phyloP scores from a whole-genome alignment of 1,139 yeast species.

The Candida buenavistaensis region DNA sequence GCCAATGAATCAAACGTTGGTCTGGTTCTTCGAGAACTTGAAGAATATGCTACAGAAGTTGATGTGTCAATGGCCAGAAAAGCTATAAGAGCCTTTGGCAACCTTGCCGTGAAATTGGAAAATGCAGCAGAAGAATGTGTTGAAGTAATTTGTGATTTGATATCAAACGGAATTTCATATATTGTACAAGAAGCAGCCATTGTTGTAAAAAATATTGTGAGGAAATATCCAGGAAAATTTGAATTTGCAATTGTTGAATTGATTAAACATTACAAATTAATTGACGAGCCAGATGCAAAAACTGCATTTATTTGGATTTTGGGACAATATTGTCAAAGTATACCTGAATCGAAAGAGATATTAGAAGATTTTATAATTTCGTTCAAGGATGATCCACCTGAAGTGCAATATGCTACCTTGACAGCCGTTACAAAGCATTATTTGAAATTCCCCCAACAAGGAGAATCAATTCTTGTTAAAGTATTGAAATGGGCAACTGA shows the following conservation, averaged over 20 bases:
- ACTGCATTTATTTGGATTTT: slow-evolving; percentile 81
- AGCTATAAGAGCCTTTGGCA: slow-evolving; percentile 88
- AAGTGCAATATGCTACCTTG: slow-evolving; percentile 71
- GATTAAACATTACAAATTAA: slow-evolving; percentile 42
- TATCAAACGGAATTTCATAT: slow-evolving; percentile 68
- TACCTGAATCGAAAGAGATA: slow-evolving; percentile 48
- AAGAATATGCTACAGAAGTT: slow-evolving; percentile 84
- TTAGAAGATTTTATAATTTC: slow-evolving; percentile 46
- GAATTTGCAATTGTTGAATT: slow-evolving; percentile 42
- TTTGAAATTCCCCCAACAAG: slow-evolving; percentile 53
- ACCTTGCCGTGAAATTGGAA: slow-evolving; percentile 72
- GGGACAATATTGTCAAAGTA: slow-evolving; percentile 64
- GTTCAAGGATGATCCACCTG: slow-evolving; percentile 63
- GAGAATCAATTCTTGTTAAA: slow-evolving; percentile 58
- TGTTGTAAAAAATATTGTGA: slow-evolving; percentile 71
- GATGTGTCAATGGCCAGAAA: slow-evolving; percentile 85
- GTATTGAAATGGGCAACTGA: slow-evolving; percentile 75
- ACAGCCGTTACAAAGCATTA: slow-evolving; percentile 77
- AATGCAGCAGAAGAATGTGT: slow-evolving; percentile 64
- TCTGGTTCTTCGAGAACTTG: slow-evolving; percentile 70
- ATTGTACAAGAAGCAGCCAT: slow-evolving; percentile 80
- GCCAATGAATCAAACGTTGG: slow-evolving; percentile 66
- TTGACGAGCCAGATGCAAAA: slow-evolving; percentile 80
- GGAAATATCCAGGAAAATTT: slow-evolving; percentile 64
- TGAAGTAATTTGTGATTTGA: slow-evolving; percentile 56